Base-by-base conservation (phyloP, 1,284 basidiomycete species). In the Rhodotorula sp. region DNA sequence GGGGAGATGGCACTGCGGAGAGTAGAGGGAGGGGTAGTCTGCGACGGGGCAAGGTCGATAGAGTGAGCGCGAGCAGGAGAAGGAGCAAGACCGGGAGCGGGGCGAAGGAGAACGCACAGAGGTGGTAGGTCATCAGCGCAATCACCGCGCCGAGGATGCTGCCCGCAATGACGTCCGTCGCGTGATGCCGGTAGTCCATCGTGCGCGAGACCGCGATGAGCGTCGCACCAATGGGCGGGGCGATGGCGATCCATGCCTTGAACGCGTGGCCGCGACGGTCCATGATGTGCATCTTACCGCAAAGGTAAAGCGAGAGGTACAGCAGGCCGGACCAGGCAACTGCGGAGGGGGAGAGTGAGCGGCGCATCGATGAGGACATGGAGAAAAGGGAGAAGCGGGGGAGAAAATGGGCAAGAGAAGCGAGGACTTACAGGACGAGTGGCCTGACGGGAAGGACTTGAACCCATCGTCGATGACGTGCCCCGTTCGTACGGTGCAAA, bases 271-370 rank as follows among this genome's bases (percentile, higher is more conserved):
- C 93, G 55, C 88, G 85, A 57, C 84, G 83, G 80, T 97, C 93
- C 77, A 94, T 97, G 19, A 97, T 83, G 80, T 96, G 94, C 78
- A 97, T 83, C 82, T 98, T 98, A 8, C 94, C 94, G 13, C 91
- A 90, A 8, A 94, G 82, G 81, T 96, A 98, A 75, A 92, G 90
- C 8, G 90, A 85, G 48, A 99, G 84, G 83, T 94, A 98, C 3
- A 91, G 92, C 7, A 98, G 85, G 2, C 96, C 95, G 17, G 94
- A 92, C 79, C 95, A 98, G 0, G 93, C 91, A 50, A 76, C 60
- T 61, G 60, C 25, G n/a, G n/a, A 10, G 2, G 50, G 27, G n/a
- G 50, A n/a, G 12, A 15, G n/a, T n/a, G 9, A 12, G 27, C 13
- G 21, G 13, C 21, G 46, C 19, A 4, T 44, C 44, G 44, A 15